Evolutionary conservation across 257 asterid genomes (phyloP).

Genomic region (Scutellaria minor): DNA sequence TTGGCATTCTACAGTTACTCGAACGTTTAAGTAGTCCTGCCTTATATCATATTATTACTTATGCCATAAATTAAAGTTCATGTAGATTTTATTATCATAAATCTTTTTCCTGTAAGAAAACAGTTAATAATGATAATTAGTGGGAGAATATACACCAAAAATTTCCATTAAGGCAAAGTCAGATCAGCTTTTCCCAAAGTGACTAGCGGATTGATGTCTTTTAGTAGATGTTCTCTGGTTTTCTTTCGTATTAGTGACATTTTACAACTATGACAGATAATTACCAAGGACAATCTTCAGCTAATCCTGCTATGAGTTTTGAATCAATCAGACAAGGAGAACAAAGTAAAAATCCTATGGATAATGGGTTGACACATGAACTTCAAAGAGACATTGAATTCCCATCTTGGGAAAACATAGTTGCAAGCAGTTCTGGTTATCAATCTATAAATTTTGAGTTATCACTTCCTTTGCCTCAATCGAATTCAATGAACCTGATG

Average conservation of each 20-base stretch:
- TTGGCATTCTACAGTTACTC: conserved; percentile 21
- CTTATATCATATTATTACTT: conserved; percentile 4
- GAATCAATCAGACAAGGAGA: conserved; percentile 47
- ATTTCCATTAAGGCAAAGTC: conserved; percentile 4
- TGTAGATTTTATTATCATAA: conserved; percentile 14
- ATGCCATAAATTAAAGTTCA: conserved; percentile 2
- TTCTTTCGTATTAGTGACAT: conserved; percentile 23
- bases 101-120: conserved; percentile 8
- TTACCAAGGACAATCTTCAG: conserved; percentile 60
- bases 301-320: conserved; percentile 48
- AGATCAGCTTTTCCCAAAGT: neutral
- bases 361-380: conserved; percentile 49
- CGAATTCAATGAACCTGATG: conserved; percentile 45
- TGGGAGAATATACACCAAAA: conserved; percentile 8
- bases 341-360: conserved; percentile 33
- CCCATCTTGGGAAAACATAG: conserved; percentile 61
- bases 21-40: conserved; percentile 5
- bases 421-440: conserved; percentile 52
- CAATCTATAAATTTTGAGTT: conserved; percentile 56
- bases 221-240: conserved; percentile 16
- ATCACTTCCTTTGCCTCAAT: conserved; percentile 54
- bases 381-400: conserved; percentile 49
- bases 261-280: conserved; percentile 51
- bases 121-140: neutral
- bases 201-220: neutral